Conservation (phyloP, 148 eudicot species). For the Oxyria digyna region DNA sequence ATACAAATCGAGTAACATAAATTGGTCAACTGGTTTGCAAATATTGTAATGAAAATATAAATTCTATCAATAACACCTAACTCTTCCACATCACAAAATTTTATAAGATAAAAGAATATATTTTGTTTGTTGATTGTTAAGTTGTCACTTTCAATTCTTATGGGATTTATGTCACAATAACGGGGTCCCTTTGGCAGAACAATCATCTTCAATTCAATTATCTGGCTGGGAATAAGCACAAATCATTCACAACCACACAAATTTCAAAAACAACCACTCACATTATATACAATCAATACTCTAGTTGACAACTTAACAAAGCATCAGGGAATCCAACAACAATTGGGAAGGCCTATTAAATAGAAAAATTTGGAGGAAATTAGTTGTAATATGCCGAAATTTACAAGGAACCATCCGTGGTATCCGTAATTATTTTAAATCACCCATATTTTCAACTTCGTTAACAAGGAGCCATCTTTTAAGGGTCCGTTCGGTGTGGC, state of each 20-base stretch:
- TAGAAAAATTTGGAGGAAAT: no score
- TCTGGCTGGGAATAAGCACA: not conserved
- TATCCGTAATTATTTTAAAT: no score
- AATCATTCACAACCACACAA: not conserved
- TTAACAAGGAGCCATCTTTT: no score
- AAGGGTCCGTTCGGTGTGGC: no score
- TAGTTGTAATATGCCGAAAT: no score
- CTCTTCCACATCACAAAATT: not conserved
- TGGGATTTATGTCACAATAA: not conserved
- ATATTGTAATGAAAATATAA: no score
- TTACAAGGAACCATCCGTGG: no score
- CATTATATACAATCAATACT: not conserved
- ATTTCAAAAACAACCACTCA: not conserved
- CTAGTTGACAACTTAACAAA: not conserved
- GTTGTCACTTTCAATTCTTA: not conserved
- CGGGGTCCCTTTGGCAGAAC: not conserved
- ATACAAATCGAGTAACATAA: no score
- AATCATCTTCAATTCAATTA: slow-evolving; percentile 2
- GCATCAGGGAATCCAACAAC: not conserved
- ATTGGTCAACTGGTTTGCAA: no score
- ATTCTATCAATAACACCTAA: not conserved
- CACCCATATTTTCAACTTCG: no score
- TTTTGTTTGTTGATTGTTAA: not conserved
- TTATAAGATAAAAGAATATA: not conserved
- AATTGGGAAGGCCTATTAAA: not conserved